Conservation (phyloP, 495 filamentous ascomycete genomes). For the Friedmanniomyces endolithicus region DNA sequence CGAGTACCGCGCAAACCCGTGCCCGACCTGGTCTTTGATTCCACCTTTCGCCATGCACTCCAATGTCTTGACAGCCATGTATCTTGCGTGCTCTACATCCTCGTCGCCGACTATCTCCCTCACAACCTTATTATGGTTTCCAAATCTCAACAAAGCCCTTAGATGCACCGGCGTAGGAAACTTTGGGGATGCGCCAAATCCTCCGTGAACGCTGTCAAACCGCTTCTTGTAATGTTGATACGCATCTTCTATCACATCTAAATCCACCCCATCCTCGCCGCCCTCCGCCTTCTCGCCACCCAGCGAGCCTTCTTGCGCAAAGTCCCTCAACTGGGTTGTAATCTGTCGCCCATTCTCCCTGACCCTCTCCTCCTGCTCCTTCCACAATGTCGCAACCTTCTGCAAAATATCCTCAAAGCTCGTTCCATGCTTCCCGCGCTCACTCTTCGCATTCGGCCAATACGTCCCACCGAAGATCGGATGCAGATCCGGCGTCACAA, state of each 20-base stretch:
- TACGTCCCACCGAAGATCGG: conserved; percentile 96
- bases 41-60: conserved; percentile 73
- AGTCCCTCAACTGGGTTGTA: conserved; percentile 64
- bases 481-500: conserved; percentile 83
- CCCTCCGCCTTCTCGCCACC: conserved; percentile 41
- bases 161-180: conserved; percentile 85
- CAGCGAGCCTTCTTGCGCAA: conserved; percentile 75
- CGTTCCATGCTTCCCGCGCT: conserved; percentile 27
- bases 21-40: conserved; percentile 84
- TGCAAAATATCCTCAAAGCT: conserved; percentile 71
- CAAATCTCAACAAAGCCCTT: conserved; percentile 65
- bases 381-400: conserved; percentile 72
- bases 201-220: conserved; percentile 67
- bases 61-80: conserved; percentile 75
- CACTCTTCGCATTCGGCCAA: conserved; percentile 69
- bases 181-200: conserved; percentile 73
- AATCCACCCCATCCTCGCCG: conserved; percentile 52
- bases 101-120: conserved; percentile 72
- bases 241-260: conserved; percentile 86
- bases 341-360: conserved; percentile 72
- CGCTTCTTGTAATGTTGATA: conserved; percentile 64
- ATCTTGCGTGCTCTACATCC: conserved; percentile 60
- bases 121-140: conserved; percentile 50
- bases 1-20: conserved; percentile 82
- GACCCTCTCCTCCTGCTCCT: conserved; percentile 68